Base-by-base conservation (phyloP, 78 protist species). In the Speleostelium caveatum region DNA sequence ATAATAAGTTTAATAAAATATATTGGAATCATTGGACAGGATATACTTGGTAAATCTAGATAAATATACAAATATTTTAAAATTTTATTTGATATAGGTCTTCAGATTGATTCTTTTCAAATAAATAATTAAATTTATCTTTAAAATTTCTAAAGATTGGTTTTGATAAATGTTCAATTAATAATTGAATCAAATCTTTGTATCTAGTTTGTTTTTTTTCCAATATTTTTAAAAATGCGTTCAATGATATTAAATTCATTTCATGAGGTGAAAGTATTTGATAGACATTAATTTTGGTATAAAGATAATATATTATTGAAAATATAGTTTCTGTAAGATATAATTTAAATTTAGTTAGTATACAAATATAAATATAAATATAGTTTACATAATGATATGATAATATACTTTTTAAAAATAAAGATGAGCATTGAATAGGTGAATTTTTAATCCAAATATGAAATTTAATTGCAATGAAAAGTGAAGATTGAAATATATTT, bases 401-500 rank as follows among this genome's bases (percentile, higher is more conserved):
- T 36, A 32, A 65, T 32, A 65, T 5, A 49, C 49, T 17, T 36
- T 36, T 22, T 32, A 65, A 65, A n/a, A 65, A 36, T 30, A 21
- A 30, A 36, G 49, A 65, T 30, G 45, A 73, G 53, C 32, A 45
- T 45, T 45, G 53, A 10, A 10, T 14, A 45, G 6, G n/a, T 6
- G 36, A 66, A 36, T 66, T 33, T 21, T 26, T 12, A 6, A 69
- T 26, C 76, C 76, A 69, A 69, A 38, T 28, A 42, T 8, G 22
- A 51, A 72, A 72, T 72, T 53, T 72, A 53, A 72, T 72, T 17
- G 63, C 22, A 19, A 7, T 30, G 22, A 30, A 72, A 28, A 72
- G 39, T 21, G 51, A 5, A 2, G 32, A 28, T 35, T 72, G 78
- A 72, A 51, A 72, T 1, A 53, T 28, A 19, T 72, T 72, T 3